phyloP scores from a whole-genome alignment of 1,139 yeast species.

The Pneumocystis oryctolagi region DNA sequence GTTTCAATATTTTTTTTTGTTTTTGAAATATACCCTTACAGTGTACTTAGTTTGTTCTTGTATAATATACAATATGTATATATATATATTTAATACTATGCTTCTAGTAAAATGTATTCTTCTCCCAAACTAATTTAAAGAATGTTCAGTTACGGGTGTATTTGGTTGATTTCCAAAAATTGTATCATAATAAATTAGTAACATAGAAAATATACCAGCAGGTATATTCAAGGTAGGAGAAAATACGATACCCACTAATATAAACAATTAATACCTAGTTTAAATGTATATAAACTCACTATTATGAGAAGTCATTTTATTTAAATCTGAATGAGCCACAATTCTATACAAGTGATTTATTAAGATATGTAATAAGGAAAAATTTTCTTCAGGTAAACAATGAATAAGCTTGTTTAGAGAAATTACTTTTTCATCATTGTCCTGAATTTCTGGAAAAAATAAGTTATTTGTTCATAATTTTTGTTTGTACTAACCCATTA shows the following conservation, averaged over 20 bases:
- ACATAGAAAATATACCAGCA: conserved; percentile 44
- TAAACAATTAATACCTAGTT: neutral
- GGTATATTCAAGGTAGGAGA: conserved; percentile 72
- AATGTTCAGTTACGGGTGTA: neutral
- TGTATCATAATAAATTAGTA: conserved; percentile 49
- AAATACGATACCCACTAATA: conserved; percentile 55
- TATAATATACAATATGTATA: neutral
- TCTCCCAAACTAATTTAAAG: neutral
- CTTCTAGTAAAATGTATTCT: neutral
- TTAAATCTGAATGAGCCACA: conserved; percentile 44
- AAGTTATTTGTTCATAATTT: neutral
- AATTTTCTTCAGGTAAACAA: conserved; percentile 36
- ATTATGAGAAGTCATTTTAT: conserved; percentile 72
- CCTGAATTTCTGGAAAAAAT: conserved; percentile 24
- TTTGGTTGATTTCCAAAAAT: conserved; percentile 29
- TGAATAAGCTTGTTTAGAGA: conserved; percentile 25
- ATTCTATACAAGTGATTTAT: conserved; percentile 55
- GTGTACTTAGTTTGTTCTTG: neutral
- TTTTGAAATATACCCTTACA: neutral
- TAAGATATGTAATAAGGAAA: conserved; percentile 47
- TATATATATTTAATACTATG: neutral
- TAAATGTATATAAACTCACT: conserved; percentile 8
- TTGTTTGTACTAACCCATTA: conserved; percentile 2
- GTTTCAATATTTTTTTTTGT: neutral
- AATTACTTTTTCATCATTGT: conserved; percentile 22